Base-by-base conservation (phyloP, 768 basidiomycete species). In the Porpolomopsis calyptriformis region DNA sequence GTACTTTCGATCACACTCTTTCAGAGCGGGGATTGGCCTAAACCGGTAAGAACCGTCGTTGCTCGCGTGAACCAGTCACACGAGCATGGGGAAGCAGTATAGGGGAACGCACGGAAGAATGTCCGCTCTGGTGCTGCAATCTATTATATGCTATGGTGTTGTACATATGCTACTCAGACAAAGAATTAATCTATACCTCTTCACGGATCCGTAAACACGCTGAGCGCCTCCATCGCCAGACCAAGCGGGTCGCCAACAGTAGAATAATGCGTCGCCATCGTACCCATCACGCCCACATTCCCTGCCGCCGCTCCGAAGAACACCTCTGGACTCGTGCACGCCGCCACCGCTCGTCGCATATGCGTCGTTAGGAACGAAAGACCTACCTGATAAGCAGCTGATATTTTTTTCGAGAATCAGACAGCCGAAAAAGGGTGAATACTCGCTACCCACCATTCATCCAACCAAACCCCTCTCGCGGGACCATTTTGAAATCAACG, bases 381-480 rank as follows among this genome's bases (percentile, higher is more conserved):
- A n/a, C 94, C 94, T 44, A 97, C 87, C 68, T 97, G 94, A 63
- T 91, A 97, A 24, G 92, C 88, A 53, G 93, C 88, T 91, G 55
- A 34, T 49, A 31, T 46, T 49, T 46, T 43, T 6, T 41, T n/a
- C n/a, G 7, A 41, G 40, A 11, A 41, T 19, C 8, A 41, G 45
- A 25, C 8, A 22, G 29, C 29, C 34, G 22, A n/a, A 19, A 31
- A 23, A 12, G 39, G 16, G n/a, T 34, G 19, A 45, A 36, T 12
- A 38, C 26, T 23, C 23, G 1, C 24, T 9, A 67, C 81, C 49
- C 56, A 90, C 89, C 74, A 51, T 94, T 94, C 86, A 92, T 96
- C 94, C 92, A 97, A 7, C 94, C 94, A 59, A 98, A 99, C 45
- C 94, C 94, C 65, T 98, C 94, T 11, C 92, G 77, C 41, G 93